A percentile compares a stretch with the other conserved stretches of the same genome.
These are phyloP conservation scores for Lachnellula arida DNA, from an alignment of 2,329 filamentous ascomycete species.

Conservation along the genomic window DNA sequence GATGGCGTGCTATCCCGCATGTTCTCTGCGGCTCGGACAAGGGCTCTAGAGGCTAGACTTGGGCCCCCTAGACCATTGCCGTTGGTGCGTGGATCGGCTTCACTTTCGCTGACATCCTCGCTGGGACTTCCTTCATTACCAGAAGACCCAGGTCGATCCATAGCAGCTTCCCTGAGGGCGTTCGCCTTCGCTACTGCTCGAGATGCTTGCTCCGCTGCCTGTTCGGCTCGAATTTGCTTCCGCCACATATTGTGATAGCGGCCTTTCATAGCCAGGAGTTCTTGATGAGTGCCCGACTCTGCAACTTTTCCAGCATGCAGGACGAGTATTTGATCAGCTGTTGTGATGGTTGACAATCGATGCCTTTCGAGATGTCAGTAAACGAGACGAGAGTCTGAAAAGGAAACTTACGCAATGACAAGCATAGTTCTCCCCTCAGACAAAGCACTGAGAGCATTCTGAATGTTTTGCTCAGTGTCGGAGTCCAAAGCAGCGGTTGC, in stretches of 20 bases:
- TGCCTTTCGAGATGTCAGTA: constrained; percentile 73
- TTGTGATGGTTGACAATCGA: constrained; percentile 81
- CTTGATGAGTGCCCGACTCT: constrained; percentile 74
- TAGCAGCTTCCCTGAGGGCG: constrained; percentile 25
- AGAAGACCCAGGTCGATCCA: constrained; percentile 26
- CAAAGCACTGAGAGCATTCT: constrained; percentile 76
- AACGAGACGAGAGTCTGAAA: constrained; percentile 61
- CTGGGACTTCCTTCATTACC: constrained; percentile 24
- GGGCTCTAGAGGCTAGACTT: constrained; percentile 15
- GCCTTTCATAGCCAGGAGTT: constrained; percentile 65
- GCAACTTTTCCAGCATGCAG: constrained; percentile 72
- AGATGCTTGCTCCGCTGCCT: constrained; percentile 56
- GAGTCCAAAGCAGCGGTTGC: constrained; percentile 89
- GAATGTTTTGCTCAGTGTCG: constrained; percentile 89
- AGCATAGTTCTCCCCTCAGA: constrained; percentile 85
- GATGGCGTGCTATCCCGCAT: constrained; percentile 11
- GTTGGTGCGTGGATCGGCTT: constrained; percentile 20
- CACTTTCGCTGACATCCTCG: constrained; percentile 28
- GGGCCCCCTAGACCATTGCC: constrained; percentile 11
- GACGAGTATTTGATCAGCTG: constrained; percentile 82
- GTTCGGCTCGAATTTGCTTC: constrained; percentile 77
- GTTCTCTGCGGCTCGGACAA: constrained; percentile 12
- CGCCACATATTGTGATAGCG: constrained; percentile 82
- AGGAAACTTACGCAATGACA: constrained; percentile 73
- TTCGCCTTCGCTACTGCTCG: constrained; percentile 28